Conservation (phyloP, 441 rosid species). For the Rhodomyrtus psidioides region DNA sequence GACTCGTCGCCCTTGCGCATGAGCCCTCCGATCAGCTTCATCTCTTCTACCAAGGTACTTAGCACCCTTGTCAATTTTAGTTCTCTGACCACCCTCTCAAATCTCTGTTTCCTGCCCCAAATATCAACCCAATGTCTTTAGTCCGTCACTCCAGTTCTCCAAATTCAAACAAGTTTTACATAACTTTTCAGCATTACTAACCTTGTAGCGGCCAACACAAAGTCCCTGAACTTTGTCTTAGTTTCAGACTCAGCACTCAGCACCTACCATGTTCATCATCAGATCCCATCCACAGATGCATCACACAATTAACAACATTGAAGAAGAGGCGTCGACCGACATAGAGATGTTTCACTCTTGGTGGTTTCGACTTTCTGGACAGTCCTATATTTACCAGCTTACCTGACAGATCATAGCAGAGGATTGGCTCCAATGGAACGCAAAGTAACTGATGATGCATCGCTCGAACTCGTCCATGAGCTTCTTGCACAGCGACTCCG, state of each 20-base stretch:
- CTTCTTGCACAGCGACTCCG: constrained; percentile 38
- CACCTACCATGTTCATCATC: constrained; percentile 23
- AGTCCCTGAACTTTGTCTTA: constrained; percentile 46
- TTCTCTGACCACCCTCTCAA: constrained; percentile 52
- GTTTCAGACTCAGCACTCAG: constrained; percentile 40
- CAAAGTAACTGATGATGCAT: constrained; percentile 64
- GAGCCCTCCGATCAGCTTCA: constrained; percentile 47
- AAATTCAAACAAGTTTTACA: neutral
- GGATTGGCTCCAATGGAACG: constrained; percentile 74
- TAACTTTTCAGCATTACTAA: neutral
- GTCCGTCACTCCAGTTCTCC: neutral
- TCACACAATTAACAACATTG: too few species aligned
- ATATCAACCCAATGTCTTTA: neutral
- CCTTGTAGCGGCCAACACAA: constrained; percentile 88
- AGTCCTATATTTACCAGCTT: neutral
- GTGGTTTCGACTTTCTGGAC: rapidly evolving
- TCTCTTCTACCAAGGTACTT: constrained; percentile 65
- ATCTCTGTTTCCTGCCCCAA: constrained; percentile 53
- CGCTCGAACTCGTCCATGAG: constrained; percentile 60
- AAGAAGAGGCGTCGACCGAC: neutral
- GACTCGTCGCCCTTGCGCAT: neutral
- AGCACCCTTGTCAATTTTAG: constrained; percentile 57
- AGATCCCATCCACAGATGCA: neutral
- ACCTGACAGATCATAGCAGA: constrained; percentile 53
- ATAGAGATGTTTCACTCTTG: too few species aligned